Evolutionary conservation across 495 filamentous ascomycete genomes (phyloP).

Genomic region (Neurospora sp.): DNA sequence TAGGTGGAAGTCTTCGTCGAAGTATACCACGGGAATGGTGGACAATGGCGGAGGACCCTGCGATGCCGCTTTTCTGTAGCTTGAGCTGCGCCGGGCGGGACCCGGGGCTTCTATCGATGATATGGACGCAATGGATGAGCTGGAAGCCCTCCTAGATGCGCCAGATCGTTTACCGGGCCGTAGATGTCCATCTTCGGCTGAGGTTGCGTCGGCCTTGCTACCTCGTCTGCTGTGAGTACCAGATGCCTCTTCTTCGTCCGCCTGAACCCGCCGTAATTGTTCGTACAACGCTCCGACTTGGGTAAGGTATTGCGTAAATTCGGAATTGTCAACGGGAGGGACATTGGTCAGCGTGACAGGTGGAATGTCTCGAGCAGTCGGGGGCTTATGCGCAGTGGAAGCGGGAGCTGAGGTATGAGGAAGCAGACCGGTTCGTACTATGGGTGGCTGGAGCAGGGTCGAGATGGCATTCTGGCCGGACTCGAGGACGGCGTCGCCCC

Average conservation of each 20-base stretch:
- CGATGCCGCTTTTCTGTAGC: constrained; percentile 36
- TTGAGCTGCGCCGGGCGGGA: constrained; percentile 40
- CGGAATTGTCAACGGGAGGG: constrained; percentile 63
- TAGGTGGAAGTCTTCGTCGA: constrained; percentile 88
- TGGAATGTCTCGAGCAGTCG: constrained; percentile 86
- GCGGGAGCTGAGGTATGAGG: constrained; percentile 59
- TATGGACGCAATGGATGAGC: constrained; percentile 34
- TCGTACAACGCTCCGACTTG: constrained; percentile 77
- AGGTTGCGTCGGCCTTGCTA: constrained; percentile 37
- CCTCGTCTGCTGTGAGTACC: constrained; percentile 34
- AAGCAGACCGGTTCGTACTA: constrained; percentile 74
- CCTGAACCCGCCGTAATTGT: constrained; percentile 67
- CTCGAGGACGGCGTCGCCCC: constrained; percentile 57
- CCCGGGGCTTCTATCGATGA: constrained; percentile 42
- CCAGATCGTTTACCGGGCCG: constrained; percentile 31
- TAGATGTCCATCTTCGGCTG: constrained; percentile 36
- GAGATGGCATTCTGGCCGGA: constrained; percentile 88
- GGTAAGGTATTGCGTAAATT: constrained; percentile 73
- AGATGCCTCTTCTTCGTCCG: constrained; percentile 48
- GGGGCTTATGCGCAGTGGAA: constrained; percentile 63
- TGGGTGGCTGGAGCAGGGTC: constrained; percentile 81
- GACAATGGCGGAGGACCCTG: constrained; percentile 75
- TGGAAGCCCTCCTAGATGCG: constrained; percentile 32
- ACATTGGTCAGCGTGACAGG: constrained; percentile 91
- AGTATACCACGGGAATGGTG: constrained; percentile 87